phyloP scores from a whole-genome alignment of 441 rosid species.

The Pelargonium myrrhifolium region DNA sequence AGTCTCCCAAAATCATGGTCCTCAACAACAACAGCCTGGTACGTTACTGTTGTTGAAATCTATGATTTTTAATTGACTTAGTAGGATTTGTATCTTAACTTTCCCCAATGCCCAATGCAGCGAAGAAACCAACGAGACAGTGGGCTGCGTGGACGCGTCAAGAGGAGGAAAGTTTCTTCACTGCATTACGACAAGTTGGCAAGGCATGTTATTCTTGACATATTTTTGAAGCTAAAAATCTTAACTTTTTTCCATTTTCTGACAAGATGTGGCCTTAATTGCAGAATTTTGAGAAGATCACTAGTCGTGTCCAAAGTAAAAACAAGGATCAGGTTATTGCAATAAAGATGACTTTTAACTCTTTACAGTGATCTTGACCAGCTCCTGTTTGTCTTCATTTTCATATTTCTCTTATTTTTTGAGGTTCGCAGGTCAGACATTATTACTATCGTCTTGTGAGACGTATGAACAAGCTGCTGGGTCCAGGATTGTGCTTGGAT shows the following conservation, averaged over 20 bases:
- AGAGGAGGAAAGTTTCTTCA: conserved; percentile 96
- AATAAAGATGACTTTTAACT: conserved; percentile 15
- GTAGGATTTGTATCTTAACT: conserved; percentile 5
- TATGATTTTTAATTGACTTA: background rate
- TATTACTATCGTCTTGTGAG: conserved; percentile 92
- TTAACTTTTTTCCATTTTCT: conserved; percentile 4
- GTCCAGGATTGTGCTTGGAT: conserved; percentile 82
- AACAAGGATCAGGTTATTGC: conserved; percentile 89
- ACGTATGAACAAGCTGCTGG: conserved; percentile 95
- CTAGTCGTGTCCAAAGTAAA: conserved; percentile 88
- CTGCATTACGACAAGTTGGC: conserved; percentile 97
- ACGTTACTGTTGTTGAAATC: conserved; percentile 21
- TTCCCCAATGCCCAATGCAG: conserved; percentile 34
- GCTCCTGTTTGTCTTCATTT: conserved; percentile 21
- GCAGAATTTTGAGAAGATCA: conserved; percentile 97
- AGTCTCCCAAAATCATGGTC: conserved; percentile 26
- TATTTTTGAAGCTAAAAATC: conserved; percentile 3
- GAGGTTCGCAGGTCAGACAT: conserved; percentile 74
- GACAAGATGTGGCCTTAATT: conserved; percentile 19
- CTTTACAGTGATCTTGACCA: conserved; percentile 3
- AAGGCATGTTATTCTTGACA: conserved; percentile 42
- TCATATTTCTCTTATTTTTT: conserved; percentile 6
- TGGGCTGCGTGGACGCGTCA: conserved; percentile 99
- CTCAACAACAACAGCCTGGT: conserved; percentile 49
- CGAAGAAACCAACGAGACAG: conserved; percentile 77